Base-by-base conservation (phyloP, 176 grass and related monocot genomes). In the Saccharum officinarum region DNA sequence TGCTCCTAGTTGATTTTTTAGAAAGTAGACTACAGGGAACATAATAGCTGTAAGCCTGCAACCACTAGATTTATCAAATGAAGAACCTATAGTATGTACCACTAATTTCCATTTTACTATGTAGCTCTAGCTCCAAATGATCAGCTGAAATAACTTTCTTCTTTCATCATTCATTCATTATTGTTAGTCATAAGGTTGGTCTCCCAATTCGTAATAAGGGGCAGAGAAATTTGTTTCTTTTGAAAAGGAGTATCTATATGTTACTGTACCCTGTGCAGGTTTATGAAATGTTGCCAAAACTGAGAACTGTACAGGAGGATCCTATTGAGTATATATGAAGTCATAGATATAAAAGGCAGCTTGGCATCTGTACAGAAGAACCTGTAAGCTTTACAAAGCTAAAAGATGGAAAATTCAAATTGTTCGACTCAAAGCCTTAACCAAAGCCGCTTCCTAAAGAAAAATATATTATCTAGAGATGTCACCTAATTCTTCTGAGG, bases 41-140 rank as follows among this genome's bases (percentile, higher is more conserved):
- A 55, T 55, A 11, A 12, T 36, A 76, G 2, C 47, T 75, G 15
- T 28, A 28, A 28, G 28, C 28, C 28, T 28, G 28, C 9, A 31
- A 57, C 37, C 33, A 7, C 18, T 41, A 33, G 18, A 25, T 67
- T 87, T 76, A 33, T 44, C 6, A 57, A 60, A 26, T 69, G 79
- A 59, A 82, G 46, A 39, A 25, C 25, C 20, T 77, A 34, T 14
- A 69, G 4, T 20, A 28, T 49, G 3, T 70, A 34, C 12, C 13
- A 60, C 47, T 60, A 59, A 67, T 75, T 14, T 67, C 42, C 17
- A 47, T 60, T 76, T 23, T 69, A 33, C 31, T 41, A 67, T 14
- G n/a, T 66, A 54, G 17, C 12, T 79, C 25, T 66, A 54, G 17
- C 12, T 79, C 25, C 33, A 85, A 69, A 71, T 78, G 25, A 78